Conservation (phyloP, 352 stramenopile species). For the Pilasporangium apinafurcum region DNA sequence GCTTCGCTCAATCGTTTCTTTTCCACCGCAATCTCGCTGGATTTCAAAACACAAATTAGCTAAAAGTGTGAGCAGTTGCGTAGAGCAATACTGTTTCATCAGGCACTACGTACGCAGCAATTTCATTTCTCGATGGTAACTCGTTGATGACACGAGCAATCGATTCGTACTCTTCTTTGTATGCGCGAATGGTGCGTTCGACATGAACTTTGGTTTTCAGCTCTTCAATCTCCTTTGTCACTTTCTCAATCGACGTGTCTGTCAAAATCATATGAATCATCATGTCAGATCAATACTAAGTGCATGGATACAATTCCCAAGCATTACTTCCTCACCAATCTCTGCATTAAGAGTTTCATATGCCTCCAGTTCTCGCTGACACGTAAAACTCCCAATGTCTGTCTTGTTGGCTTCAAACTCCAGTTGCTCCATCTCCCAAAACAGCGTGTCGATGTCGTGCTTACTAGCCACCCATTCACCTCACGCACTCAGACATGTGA, state of each 20-base stretch:
- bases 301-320: background rate
- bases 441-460: slow-evolving; percentile 62
- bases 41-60: no score
- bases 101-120: slow-evolving; percentile 50
- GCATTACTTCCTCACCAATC: slow-evolving; percentile 33
- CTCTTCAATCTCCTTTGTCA: slow-evolving; percentile 64
- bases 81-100: no score
- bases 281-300: background rate
- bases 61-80: no score
- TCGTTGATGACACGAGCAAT: slow-evolving; percentile 80
- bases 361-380: slow-evolving; percentile 70
- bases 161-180: slow-evolving; percentile 88
- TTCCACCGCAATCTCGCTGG: slow-evolving; percentile 50
- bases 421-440: slow-evolving; percentile 84
- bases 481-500: background rate
- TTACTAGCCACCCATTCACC: slow-evolving; percentile 19
- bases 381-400: slow-evolving; percentile 76
- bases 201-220: slow-evolving; percentile 71
- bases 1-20: slow-evolving; percentile 54
- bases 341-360: slow-evolving; percentile 75
- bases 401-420: slow-evolving; percentile 83
- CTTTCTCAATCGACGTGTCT: slow-evolving; percentile 63
- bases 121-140: slow-evolving; percentile 56
- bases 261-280: background rate
- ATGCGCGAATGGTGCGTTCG: slow-evolving; percentile 68